Percentiles rank a stretch among this genome's conserved stretches.
Conservation (phyloP, 768 basidiomycete genomes). For the Daedaleopsis nitida region DNA sequence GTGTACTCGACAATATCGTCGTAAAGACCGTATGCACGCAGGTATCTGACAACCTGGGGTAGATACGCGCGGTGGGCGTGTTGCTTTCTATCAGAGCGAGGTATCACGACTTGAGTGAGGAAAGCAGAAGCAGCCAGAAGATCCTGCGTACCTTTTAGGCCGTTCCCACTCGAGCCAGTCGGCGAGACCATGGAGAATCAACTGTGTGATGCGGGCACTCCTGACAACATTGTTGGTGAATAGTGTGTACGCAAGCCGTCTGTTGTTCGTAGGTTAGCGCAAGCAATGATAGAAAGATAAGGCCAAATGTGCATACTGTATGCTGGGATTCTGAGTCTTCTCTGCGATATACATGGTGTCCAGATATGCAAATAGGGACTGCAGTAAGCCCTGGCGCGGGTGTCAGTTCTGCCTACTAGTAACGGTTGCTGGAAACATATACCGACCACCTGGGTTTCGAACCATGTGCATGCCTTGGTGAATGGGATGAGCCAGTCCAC, state of each 20-base stretch:
- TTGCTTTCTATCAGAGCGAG: conserved; percentile 30
- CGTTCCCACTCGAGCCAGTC: conserved; percentile 62
- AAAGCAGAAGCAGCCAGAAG: background rate
- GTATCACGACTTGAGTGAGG: background rate
- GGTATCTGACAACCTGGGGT: conserved; percentile 53
- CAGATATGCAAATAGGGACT: conserved; percentile 68
- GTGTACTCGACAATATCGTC: conserved; percentile 53
- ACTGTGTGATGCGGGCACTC: conserved; percentile 43
- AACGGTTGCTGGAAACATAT: background rate
- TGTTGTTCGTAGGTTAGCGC: conserved; percentile 13
- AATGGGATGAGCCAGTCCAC: conserved; percentile 63
- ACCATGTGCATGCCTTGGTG: conserved; percentile 60
- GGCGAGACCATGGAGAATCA: conserved; percentile 46
- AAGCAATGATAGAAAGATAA: background rate
- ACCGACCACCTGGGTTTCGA: conserved; percentile 64
- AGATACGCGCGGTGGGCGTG: conserved; percentile 46
- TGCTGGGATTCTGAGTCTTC: conserved; percentile 38
- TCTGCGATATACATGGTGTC: conserved; percentile 64
- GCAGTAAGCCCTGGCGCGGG: conserved; percentile 49
- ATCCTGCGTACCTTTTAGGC: conserved; percentile 34
- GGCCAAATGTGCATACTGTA: conserved; percentile 45
- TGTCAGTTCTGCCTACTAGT: too few relatives aligned
- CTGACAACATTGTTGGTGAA: conserved; percentile 57
- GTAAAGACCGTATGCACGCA: conserved; percentile 61
- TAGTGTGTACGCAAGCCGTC: conserved; percentile 55